Evolutionary conservation across 768 basidiomycete genomes (phyloP).

Genomic region (Lactarius indigo): DNA sequence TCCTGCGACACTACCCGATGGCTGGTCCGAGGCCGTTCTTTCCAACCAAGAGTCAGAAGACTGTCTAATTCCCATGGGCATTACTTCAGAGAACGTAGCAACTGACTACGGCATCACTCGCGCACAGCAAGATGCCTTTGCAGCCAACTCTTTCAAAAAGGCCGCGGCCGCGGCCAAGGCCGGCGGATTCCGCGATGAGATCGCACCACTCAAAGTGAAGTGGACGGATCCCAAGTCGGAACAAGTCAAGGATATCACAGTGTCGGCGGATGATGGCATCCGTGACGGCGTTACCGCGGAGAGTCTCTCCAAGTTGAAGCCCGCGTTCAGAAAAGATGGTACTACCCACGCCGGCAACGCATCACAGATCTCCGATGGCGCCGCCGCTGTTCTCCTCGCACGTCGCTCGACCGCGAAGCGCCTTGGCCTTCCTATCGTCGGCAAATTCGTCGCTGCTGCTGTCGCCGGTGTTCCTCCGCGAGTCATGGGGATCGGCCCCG

Average conservation of each 20-base stretch:
- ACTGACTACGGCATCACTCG: conserved; percentile 71
- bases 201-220: conserved; percentile 72
- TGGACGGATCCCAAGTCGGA: conserved; percentile 72
- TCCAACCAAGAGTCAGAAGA: conserved; percentile 68
- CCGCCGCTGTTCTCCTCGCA: conserved; percentile 82
- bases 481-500: conserved; percentile 91
- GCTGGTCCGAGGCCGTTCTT: conserved; percentile 63
- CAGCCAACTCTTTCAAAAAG: conserved; percentile 80
- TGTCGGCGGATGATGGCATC: conserved; percentile 83
- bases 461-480: conserved; percentile 80
- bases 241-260: conserved; percentile 59
- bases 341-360: conserved; percentile 84
- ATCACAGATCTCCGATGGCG: conserved; percentile 89
- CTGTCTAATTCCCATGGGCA: conserved; percentile 86
- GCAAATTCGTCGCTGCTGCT: conserved; percentile 73
- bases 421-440: conserved; percentile 81
- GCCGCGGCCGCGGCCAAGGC: conserved; percentile 77
- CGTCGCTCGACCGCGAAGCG: conserved; percentile 76
- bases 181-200: conserved; percentile 80
- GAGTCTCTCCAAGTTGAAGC: conserved; percentile 75
- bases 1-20: conserved; percentile 49
- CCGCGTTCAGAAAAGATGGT: conserved; percentile 77
- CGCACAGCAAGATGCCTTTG: conserved; percentile 76
- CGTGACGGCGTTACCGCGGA: conserved; percentile 80
- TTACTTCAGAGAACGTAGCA: conserved; percentile 94